Evolutionary conservation across 441 rosid species (phyloP).

Genomic region (Jatropha podagrica): DNA sequence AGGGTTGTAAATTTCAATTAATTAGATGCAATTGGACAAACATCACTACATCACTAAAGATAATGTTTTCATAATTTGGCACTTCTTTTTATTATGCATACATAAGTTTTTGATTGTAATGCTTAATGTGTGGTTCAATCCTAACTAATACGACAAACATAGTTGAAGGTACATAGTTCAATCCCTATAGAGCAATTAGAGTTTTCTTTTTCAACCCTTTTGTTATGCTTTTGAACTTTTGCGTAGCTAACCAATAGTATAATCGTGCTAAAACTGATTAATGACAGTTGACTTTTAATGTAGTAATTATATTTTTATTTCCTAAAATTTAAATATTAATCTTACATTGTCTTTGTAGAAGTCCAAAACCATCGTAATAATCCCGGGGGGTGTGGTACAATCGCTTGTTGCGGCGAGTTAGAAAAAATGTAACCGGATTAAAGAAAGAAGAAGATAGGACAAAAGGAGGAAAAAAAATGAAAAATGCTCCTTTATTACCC

Average conservation of each 20-base stretch:
- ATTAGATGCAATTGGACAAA: not conserved
- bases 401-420: not conserved
- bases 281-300: too few relatives aligned
- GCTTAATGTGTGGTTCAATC: not conserved
- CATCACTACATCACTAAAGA: not conserved
- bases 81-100: not conserved
- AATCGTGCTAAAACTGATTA: too few relatives aligned
- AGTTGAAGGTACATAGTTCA: not conserved
- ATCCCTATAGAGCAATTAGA: not conserved
- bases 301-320: too few relatives aligned
- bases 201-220: not conserved
- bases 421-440: not conserved
- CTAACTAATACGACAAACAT: not conserved
- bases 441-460: not conserved
- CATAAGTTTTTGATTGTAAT: not conserved
- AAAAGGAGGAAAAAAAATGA: not conserved
- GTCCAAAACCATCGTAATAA: too few relatives aligned
- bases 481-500: not conserved
- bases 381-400: not conserved
- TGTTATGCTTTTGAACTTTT: too few relatives aligned
- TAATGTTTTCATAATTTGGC: not conserved
- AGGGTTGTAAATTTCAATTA: too few relatives aligned
- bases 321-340: too few relatives aligned
- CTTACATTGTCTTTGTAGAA: too few relatives aligned
- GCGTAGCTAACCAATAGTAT: not conserved